A percentile compares a stretch with the other conserved stretches of the same genome.
Evolutionary conservation across 192 early-diverging fungal species (phyloP).

Genomic region (Glomus cerebriforme): DNA sequence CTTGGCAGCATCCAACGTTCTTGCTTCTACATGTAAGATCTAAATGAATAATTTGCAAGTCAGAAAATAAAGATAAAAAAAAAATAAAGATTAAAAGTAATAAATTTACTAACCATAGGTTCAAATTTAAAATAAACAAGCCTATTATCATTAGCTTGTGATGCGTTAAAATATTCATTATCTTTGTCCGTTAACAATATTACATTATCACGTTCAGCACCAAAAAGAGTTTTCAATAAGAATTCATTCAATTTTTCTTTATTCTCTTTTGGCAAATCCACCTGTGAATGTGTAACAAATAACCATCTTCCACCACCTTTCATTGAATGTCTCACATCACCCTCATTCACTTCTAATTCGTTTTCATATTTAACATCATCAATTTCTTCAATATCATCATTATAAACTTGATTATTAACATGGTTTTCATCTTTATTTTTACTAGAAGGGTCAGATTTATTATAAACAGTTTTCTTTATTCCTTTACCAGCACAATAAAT

Average conservation of each 20-base stretch:
- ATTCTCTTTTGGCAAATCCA: slow-evolving; percentile 35
- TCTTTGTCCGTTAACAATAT: not conserved
- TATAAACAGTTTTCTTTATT: not conserved
- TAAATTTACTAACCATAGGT: slow-evolving; percentile 45
- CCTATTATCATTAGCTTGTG: slow-evolving; percentile 24
- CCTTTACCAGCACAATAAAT: slow-evolving; percentile 52
- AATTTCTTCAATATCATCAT: slow-evolving; percentile 18
- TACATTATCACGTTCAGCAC: slow-evolving; percentile 33
- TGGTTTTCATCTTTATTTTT: not conserved
- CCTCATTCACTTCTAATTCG: slow-evolving; percentile 34
- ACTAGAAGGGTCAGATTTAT: not conserved
- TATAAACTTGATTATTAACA: not conserved
- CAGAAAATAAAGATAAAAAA: not conserved
- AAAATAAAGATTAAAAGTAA: not conserved
- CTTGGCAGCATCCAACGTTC: slow-evolving; percentile 48
- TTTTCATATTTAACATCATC: slow-evolving; percentile 33
- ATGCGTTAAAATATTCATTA: not conserved
- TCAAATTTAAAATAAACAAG: slow-evolving; percentile 58
- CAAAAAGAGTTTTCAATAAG: slow-evolving; percentile 42
- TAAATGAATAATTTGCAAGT: slow-evolving; percentile 16
- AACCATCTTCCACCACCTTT: slow-evolving; percentile 48
- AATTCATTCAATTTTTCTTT: slow-evolving; percentile 23
- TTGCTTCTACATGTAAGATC: slow-evolving; percentile 58
- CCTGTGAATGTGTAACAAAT: slow-evolving; percentile 51
- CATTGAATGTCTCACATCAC: slow-evolving; percentile 38